Evolutionary conservation across 2,329 filamentous ascomycete genomes (phyloP).

Genomic region (Aspergillus bombycis): DNA sequence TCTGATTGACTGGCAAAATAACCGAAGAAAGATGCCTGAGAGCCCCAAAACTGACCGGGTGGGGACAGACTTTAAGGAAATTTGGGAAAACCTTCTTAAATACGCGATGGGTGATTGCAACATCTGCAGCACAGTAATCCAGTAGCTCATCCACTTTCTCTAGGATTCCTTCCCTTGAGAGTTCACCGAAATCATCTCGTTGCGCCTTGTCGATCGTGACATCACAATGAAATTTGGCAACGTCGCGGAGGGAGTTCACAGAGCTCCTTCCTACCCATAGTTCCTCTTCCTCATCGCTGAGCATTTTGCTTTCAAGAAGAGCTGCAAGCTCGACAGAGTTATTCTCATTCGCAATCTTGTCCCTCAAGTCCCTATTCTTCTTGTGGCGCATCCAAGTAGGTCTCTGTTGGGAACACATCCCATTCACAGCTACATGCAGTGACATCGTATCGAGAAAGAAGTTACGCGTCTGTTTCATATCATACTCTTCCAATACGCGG

Average conservation of each 20-base stretch:
- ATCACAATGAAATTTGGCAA: conserved; percentile 94
- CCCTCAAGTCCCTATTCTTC: conserved; percentile 82
- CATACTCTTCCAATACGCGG: conserved; percentile 85
- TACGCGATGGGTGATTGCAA: conserved; percentile 89
- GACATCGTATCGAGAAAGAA: conserved; percentile 98
- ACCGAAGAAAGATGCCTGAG: conserved; percentile 90
- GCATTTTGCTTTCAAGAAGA: conserved; percentile 67
- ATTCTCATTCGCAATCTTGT: conserved; percentile 74
- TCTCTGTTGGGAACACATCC: conserved; percentile 95
- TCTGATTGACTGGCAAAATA: conserved; percentile 84
- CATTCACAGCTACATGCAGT: conserved; percentile 93
- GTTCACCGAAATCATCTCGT: conserved; percentile 82
- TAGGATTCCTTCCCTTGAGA: conserved; percentile 71
- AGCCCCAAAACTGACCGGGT: conserved; percentile 95
- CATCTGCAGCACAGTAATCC: conserved; percentile 94
- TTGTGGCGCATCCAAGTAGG: conserved; percentile 98
- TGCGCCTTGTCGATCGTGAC: conserved; percentile 87
- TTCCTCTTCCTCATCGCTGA: conserved; percentile 86
- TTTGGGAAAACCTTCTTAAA: conserved; percentile 91
- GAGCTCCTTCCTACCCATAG: conserved; percentile 95
- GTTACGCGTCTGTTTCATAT: conserved; percentile 77
- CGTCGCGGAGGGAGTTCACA: conserved; percentile 90
- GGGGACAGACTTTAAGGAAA: conserved; percentile 87
- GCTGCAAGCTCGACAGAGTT: conserved; percentile 71
- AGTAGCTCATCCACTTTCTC: conserved; percentile 78